Base-by-base conservation (phyloP, 129 eudicot species). In the Heracleum sosnowskyi region DNA sequence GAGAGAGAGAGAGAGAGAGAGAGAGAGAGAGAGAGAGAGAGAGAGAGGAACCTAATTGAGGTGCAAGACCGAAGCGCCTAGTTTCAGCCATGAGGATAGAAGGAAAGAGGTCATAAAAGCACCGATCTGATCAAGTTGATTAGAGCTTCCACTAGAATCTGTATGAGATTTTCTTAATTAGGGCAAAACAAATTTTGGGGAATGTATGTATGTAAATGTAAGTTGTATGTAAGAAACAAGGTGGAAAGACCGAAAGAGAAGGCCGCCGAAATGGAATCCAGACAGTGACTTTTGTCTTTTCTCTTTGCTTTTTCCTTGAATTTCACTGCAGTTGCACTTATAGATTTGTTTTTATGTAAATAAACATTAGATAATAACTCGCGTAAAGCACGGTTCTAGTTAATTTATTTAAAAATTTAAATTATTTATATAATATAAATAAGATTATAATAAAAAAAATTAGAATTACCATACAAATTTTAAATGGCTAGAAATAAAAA, bases 31-130 rank as follows among this genome's bases (percentile, higher is more conserved):
- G 7, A 45, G 47, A 18, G n/a, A 31, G 39, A 46, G 24, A 40
- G 6, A 13, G 60, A 26, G 49, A 68, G 22, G n/a, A n/a, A 78
- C 80, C 80, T 64, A 78, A 64, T 42, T 78, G 80, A 78, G 80
- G 60, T 6, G 62, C 80, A 64, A 78, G 80, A 41, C 63, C 80
- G 22, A 15, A 63, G n/a, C 80, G 75, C 20, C 75, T 73, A 24
- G 62, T 66, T 18, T 78, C 75, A 53, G 80, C 80, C 80, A 78
- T 78, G 22, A 31, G 66, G 47, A 44, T 1, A 42, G 44, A 44
- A 37, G 29, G 37, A 31, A 3, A 63, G 22, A 64, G 10, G 34
- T 62, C 69, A 62, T 62, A 28, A 62, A 64, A n/a, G 64, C 64
- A 57, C 11, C 31, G 29, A 57, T 24, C 29, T 24, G 64, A 55